A percentile compares a stretch with the other conserved stretches of the same genome.
Conservation (phyloP, 2,329 filamentous ascomycete species). For the Periglandula ipomoeae region DNA sequence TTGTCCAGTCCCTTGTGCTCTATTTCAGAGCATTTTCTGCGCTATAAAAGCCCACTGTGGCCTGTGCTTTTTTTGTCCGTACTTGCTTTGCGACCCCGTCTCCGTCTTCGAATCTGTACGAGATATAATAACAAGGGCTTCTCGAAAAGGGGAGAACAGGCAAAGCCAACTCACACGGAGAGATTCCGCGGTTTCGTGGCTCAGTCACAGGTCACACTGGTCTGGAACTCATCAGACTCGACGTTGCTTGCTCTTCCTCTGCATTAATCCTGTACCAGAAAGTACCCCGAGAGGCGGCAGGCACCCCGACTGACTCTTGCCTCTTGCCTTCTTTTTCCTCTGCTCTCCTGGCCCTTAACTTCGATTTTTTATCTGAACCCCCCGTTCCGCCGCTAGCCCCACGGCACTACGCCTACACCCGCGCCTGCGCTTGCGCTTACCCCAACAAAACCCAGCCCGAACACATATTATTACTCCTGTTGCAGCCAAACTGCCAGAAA, state of each 20-base stretch:
- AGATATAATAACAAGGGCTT: too few relatives aligned
- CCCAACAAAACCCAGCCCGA: constrained; percentile 2
- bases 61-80: too few relatives aligned
- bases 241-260: too few relatives aligned
- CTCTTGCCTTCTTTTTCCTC: not conserved
- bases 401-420: not conserved
- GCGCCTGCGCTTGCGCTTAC: not conserved
- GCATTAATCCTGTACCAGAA: too few relatives aligned
- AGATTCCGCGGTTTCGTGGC: too few relatives aligned
- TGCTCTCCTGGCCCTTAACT: not conserved
- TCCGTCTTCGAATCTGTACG: too few relatives aligned
- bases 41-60: not conserved
- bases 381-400: not conserved
- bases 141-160: too few relatives aligned
- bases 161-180: too few relatives aligned
- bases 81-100: too few relatives aligned
- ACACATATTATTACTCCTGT: not conserved
- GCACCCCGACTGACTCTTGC: not conserved
- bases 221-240: too few relatives aligned
- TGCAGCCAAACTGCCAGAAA: not conserved
- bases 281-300: not conserved
- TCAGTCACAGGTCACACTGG: too few relatives aligned
- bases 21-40: constrained; percentile 3
- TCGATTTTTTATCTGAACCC: not conserved
- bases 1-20: not conserved